Percentiles rank a stretch among this genome's conserved stretches.
Evolutionary conservation across 2,329 filamentous ascomycete genomes (phyloP).

Genomic region (Fusarium marasasianum): DNA sequence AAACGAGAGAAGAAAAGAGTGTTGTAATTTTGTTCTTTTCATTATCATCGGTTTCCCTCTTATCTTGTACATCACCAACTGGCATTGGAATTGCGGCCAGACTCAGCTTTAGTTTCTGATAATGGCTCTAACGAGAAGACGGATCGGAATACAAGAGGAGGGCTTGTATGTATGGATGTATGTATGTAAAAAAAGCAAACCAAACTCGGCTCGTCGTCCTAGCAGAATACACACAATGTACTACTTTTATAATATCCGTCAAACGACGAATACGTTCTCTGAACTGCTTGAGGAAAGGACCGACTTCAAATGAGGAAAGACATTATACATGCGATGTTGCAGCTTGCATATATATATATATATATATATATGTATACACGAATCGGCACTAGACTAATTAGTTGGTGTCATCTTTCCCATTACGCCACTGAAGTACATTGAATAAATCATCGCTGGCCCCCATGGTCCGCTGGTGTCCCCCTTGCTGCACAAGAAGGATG

Average conservation of each 20-base stretch:
- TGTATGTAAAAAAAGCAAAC: slow-evolving; percentile 33
- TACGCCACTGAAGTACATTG: background rate
- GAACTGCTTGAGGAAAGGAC: background rate
- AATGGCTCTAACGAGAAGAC: slow-evolving; percentile 29
- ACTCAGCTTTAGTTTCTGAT: slow-evolving; percentile 33
- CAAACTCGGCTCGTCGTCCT: slow-evolving; percentile 43
- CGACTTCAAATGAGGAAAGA: background rate
- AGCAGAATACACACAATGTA: slow-evolving; percentile 42
- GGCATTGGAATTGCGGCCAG: slow-evolving; percentile 40
- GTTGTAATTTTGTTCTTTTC: slow-evolving; percentile 37
- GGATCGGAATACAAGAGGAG: slow-evolving; percentile 20
- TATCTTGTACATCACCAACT: slow-evolving; percentile 42
- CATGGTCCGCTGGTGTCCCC: background rate
- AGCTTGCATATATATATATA: background rate
- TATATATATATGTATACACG: background rate
- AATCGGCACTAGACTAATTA: background rate
- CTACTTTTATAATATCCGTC: slow-evolving; percentile 19
- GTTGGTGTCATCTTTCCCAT: background rate
- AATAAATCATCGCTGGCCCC: background rate
- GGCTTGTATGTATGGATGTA: slow-evolving; percentile 40
- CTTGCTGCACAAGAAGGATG: slow-evolving; percentile 44
- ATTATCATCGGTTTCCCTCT: slow-evolving; percentile 19
- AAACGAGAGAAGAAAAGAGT: slow-evolving; percentile 29
- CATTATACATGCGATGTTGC: background rate
- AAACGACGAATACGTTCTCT: background rate